A percentile compares a stretch with the other conserved stretches of the same genome.
Evolutionary conservation across 768 basidiomycete species (phyloP).

Genomic region (Suillus ampliporus): DNA sequence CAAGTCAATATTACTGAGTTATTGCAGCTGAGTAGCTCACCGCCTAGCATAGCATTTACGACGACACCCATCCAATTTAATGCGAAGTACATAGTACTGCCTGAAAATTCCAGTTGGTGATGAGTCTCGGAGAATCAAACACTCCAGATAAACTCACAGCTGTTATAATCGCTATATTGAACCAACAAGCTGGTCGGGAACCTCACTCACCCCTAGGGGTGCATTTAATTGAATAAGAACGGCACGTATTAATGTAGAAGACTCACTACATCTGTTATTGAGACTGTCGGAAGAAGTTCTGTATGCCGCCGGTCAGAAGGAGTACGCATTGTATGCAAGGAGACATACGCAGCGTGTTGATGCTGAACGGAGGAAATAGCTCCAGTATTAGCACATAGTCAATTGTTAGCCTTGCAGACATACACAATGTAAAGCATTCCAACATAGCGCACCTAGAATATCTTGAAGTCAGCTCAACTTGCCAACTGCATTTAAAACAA

Average conservation of each 20-base stretch:
- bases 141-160: background rate
- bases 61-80: background rate
- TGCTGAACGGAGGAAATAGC: background rate
- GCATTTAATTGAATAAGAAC: background rate
- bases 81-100: background rate
- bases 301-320: background rate
- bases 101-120: background rate
- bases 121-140: background rate
- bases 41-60: background rate
- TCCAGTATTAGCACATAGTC: background rate
- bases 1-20: background rate
- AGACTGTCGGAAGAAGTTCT: background rate
- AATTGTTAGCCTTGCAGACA: background rate
- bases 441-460: background rate
- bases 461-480: background rate
- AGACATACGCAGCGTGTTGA: constrained; percentile 1
- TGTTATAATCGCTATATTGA: background rate
- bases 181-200: background rate
- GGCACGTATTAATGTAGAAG: background rate
- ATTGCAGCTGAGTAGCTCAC: background rate
- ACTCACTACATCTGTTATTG: background rate
- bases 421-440: background rate
- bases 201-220: background rate
- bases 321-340: background rate
- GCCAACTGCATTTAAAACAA: background rate